phyloP scores from a whole-genome alignment of 257 asterid species.

The Salvia hispanica region DNA sequence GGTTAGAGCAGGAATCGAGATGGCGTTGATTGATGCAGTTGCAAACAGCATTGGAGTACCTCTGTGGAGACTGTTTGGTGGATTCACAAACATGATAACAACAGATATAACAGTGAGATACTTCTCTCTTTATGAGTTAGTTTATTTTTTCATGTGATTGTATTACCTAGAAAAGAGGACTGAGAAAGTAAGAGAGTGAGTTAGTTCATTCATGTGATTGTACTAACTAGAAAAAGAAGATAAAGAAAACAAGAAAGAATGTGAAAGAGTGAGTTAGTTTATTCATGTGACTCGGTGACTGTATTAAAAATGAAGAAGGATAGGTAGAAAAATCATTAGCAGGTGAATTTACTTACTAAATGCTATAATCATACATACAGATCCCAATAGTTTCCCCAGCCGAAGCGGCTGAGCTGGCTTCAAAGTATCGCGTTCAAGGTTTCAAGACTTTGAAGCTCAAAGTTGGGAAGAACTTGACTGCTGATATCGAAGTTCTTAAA shows the following conservation, averaged over 20 bases:
- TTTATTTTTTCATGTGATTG: neutral
- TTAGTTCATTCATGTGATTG: no score
- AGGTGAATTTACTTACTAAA: constrained; percentile 24
- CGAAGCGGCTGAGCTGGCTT: constrained; percentile 84
- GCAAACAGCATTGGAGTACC: constrained; percentile 82
- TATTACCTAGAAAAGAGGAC: no score
- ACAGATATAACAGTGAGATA: constrained; percentile 80
- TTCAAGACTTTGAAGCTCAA: constrained; percentile 83
- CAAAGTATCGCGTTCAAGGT: constrained; percentile 59
- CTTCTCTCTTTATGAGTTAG: constrained; percentile 16
- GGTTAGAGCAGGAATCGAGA: constrained; percentile 96
- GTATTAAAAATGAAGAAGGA: no score
- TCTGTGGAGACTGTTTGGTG: constrained; percentile 89
- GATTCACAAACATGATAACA: constrained; percentile 65
- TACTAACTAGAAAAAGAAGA: no score
- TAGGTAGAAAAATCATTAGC: neutral
- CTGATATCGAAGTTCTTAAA: constrained; percentile 80
- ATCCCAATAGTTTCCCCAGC: constrained; percentile 81
- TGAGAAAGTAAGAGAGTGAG: no score
- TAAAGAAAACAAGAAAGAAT: no score
- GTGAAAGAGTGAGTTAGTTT: no score
- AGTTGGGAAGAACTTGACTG: constrained; percentile 71
- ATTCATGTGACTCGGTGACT: no score
- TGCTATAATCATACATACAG: constrained; percentile 42
- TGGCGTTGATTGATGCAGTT: constrained; percentile 93